Conservation (phyloP, 768 basidiomycete species). For the Phylloporus sp. region DNA sequence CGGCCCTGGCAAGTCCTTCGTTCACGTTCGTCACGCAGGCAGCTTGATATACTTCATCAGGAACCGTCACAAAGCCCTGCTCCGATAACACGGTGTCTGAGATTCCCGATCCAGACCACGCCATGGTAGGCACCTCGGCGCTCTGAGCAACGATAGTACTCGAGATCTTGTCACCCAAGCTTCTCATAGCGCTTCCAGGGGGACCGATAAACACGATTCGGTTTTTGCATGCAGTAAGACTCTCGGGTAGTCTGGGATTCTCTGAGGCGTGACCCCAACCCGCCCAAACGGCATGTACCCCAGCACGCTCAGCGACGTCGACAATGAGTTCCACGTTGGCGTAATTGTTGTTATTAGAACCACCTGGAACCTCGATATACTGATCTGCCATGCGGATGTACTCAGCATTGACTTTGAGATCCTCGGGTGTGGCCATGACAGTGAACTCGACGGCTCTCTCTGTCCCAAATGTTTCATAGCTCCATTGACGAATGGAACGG, state of each 20-base stretch:
- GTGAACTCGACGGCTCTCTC: constrained; percentile 98
- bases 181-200: constrained; percentile 98
- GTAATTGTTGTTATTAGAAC: constrained; percentile 99
- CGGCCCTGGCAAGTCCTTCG: constrained; percentile 78
- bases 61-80: constrained; percentile 90
- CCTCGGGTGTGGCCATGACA: constrained; percentile 99
- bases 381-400: constrained; percentile 99
- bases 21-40: constrained; percentile 89
- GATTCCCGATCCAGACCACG: constrained; percentile 97
- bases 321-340: constrained; percentile 99
- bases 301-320: constrained; percentile 94
- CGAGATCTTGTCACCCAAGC: constrained; percentile 98
- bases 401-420: constrained; percentile 97
- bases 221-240: constrained; percentile 84
- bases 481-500: constrained; percentile 98
- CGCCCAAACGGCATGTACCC: constrained; percentile 99
- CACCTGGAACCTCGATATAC: constrained; percentile 98
- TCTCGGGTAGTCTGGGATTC: constrained; percentile 94
- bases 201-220: constrained; percentile 99
- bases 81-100: constrained; percentile 79
- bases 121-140: constrained; percentile 95
- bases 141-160: constrained; percentile 99
- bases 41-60: constrained; percentile 80
- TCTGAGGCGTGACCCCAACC: constrained; percentile 99
- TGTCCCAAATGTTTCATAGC: constrained; percentile 96